These are phyloP conservation scores for Plasmodium vinckei DNA, from an alignment of 169 alveolate genomes.

Conservation along the genomic window DNA sequence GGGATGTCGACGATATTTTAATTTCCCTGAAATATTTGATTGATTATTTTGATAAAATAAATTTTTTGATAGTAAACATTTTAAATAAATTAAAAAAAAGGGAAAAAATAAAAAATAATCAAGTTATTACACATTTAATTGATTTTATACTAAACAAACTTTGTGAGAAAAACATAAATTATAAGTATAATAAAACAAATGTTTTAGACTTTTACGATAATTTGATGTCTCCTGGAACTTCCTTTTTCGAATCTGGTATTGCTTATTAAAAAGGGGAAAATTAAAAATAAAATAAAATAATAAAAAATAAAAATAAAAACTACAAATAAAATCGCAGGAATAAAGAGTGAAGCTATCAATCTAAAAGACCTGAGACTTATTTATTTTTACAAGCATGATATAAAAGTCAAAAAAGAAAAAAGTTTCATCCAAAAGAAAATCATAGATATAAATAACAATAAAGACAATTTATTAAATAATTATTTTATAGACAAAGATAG, in stretches of 20 bases:
- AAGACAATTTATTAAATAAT: neutral
- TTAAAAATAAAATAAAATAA: neutral
- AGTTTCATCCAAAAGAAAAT: slow-evolving; percentile 19
- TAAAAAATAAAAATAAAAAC: neutral
- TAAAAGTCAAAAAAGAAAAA: slow-evolving; percentile 33
- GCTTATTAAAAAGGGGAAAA: neutral
- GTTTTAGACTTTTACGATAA: slow-evolving; percentile 58
- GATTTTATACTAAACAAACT: slow-evolving; percentile 33
- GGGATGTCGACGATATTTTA: slow-evolving; percentile 41
- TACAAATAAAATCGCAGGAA: no score
- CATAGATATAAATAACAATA: neutral
- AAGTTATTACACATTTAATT: slow-evolving; percentile 35
- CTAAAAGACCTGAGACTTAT: slow-evolving; percentile 51
- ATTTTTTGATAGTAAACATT: slow-evolving; percentile 27
- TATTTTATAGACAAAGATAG: neutral
- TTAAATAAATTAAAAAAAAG: slow-evolving; percentile 41
- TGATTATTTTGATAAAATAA: slow-evolving; percentile 32
- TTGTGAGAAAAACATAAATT: slow-evolving; percentile 40
- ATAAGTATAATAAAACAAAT: slow-evolving; percentile 11
- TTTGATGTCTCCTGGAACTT: slow-evolving; percentile 11
- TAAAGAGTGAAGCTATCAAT: slow-evolving; percentile 27
- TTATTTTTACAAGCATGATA: slow-evolving; percentile 49
- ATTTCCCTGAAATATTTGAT: slow-evolving; percentile 39
- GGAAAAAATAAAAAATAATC: slow-evolving; percentile 22
- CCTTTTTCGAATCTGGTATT: slow-evolving; percentile 71